A percentile compares a stretch with the other conserved stretches of the same genome.
phyloP scores from a whole-genome alignment of 2,329 filamentous ascomycete genomes.

The Fusarium sp. region DNA sequence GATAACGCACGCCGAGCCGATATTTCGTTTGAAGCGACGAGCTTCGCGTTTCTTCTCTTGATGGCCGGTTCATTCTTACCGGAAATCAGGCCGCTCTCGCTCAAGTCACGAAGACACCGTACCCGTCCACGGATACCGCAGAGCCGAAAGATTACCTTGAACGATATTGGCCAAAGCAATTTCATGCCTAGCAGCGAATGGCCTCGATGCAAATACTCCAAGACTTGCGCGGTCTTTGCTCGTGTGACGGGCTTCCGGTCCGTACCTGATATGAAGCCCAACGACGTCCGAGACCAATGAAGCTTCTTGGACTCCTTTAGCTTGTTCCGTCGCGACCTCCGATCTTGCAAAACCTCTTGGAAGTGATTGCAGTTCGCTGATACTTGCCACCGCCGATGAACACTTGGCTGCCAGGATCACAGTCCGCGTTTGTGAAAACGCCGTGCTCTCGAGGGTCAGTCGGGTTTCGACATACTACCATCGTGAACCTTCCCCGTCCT shows the following conservation, averaged over 20 bases:
- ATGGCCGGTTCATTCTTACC: no score
- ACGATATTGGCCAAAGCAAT: not conserved
- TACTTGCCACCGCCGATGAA: not conserved
- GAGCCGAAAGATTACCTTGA: not conserved
- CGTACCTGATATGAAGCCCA: not conserved
- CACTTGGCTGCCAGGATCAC: rapidly evolving
- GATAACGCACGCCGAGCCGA: no score
- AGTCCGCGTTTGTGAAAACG: not conserved
- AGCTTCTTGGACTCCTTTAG: not conserved
- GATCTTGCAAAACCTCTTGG: not conserved
- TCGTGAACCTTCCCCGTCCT: not conserved
- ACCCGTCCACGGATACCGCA: no score
- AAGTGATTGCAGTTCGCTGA: rapidly evolving
- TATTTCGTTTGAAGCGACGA: not conserved
- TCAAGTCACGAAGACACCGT: not conserved
- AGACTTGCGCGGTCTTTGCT: not conserved
- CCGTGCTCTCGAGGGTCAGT: not conserved
- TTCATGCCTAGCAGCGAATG: no score
- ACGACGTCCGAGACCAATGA: not conserved
- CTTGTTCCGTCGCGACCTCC: no score
- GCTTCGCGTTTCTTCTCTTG: no score
- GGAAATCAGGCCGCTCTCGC: no score
- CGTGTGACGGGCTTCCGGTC: rapidly evolving
- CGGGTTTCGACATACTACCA: not conserved
- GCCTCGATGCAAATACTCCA: not conserved